Conservation (phyloP, 352 stramenopile species). For the Phytopythium vexans region DNA sequence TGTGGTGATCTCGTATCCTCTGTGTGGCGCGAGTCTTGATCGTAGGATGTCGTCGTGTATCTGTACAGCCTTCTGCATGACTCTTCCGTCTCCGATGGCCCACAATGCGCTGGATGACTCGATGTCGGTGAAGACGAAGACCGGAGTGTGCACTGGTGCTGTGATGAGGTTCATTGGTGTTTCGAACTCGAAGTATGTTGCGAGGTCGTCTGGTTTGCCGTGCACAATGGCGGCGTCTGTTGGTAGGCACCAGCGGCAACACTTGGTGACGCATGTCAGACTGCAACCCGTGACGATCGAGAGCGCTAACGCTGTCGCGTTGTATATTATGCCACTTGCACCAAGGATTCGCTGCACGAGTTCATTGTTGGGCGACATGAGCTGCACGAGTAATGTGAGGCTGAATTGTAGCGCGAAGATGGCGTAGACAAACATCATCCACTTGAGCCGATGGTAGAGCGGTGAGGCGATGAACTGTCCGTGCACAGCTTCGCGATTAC, state of each 20-base stretch:
- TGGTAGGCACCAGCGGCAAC: slow-evolving; percentile 12
- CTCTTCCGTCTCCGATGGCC: slow-evolving; percentile 20
- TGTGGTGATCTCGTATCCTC: slow-evolving; percentile 70
- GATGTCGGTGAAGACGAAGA: slow-evolving; percentile 63
- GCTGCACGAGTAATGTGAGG: slow-evolving; percentile 29
- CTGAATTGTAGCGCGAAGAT: slow-evolving; percentile 40
- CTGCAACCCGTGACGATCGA: slow-evolving; percentile 74
- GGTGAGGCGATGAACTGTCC: slow-evolving; percentile 41
- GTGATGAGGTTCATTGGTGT: not conserved
- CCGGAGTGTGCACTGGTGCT: slow-evolving; percentile 15
- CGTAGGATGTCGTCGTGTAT: slow-evolving; percentile 41
- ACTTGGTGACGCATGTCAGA: slow-evolving; percentile 20
- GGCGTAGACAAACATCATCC: slow-evolving; percentile 53
- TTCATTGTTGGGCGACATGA: slow-evolving; percentile 22
- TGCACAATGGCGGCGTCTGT: not conserved
- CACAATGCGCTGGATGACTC: slow-evolving; percentile 51
- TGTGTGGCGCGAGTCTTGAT: slow-evolving; percentile 22
- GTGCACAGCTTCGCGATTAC: slow-evolving; percentile 51
- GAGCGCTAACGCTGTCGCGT: slow-evolving; percentile 78
- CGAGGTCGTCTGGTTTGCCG: not conserved
- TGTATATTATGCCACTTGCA: slow-evolving; percentile 61
- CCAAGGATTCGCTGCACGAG: slow-evolving; percentile 22
- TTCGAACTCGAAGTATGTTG: no score
- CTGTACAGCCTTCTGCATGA: slow-evolving; percentile 34
- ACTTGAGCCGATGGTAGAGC: slow-evolving; percentile 52